A percentile compares a stretch with the other conserved stretches of the same genome.
Conservation (phyloP, 2,329 filamentous ascomycete species). For the Penicillium sp. region DNA sequence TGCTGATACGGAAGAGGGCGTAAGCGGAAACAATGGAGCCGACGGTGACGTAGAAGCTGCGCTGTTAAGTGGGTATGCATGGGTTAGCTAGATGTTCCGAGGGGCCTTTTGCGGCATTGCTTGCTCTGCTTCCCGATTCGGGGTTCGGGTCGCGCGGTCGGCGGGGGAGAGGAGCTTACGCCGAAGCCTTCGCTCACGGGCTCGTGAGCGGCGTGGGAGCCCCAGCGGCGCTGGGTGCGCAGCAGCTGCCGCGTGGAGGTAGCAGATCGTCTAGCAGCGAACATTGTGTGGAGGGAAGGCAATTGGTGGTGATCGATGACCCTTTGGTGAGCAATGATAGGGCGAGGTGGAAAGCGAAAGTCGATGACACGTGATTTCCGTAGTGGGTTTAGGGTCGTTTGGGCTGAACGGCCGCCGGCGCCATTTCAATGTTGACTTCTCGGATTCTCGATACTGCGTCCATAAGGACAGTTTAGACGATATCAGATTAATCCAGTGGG, state of each 20-base stretch:
- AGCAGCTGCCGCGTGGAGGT: slow-evolving; percentile 38
- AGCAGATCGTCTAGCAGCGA: slow-evolving; percentile 41
- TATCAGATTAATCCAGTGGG: too few species aligned
- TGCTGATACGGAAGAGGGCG: slow-evolving; percentile 42
- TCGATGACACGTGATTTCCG: slow-evolving; percentile 20
- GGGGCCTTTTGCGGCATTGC: slow-evolving; percentile 10
- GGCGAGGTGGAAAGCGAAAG: slow-evolving; percentile 22
- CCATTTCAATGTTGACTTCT: neutral
- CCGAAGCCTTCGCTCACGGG: slow-evolving; percentile 47
- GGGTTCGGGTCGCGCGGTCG: slow-evolving; percentile 8
- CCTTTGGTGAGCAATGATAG: slow-evolving; percentile 27
- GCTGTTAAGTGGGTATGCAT: slow-evolving; percentile 32
- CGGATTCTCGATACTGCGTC: neutral
- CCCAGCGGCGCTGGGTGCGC: slow-evolving; percentile 44
- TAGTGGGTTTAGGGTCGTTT: slow-evolving; percentile 18
- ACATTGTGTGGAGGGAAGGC: slow-evolving; percentile 37
- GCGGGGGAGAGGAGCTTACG: slow-evolving; percentile 36
- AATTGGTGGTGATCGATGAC: slow-evolving; percentile 34
- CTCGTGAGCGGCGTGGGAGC: slow-evolving; percentile 42
- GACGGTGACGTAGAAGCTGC: slow-evolving; percentile 47
- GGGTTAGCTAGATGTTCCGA: slow-evolving; percentile 18
- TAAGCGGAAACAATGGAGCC: slow-evolving; percentile 43
- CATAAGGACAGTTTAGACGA: too few species aligned
- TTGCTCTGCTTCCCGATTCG: slow-evolving; percentile 9
- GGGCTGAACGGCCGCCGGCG: too few species aligned